Percentiles rank a stretch among this genome's conserved stretches.
Evolutionary conservation across 140 eudicot species (phyloP).

Genomic region (Anethum foeniculum): DNA sequence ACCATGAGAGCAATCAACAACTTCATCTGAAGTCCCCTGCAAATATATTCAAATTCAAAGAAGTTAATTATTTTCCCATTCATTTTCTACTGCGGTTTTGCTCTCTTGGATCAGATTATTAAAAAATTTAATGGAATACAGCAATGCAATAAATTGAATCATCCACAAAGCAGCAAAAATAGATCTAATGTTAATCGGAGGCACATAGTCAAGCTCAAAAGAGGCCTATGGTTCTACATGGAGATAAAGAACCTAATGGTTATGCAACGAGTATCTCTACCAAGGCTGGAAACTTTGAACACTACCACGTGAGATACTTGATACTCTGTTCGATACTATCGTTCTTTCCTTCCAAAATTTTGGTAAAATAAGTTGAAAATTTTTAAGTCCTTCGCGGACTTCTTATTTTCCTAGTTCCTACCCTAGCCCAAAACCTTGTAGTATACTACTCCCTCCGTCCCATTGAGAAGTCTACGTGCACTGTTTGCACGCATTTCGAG

Average conservation of each 20-base stretch:
- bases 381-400: background rate
- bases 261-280: background rate
- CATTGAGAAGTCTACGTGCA: too few species aligned
- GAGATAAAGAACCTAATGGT: background rate
- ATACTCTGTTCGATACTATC: background rate
- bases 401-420: background rate
- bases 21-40: conserved; percentile 94
- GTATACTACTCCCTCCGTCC: too few species aligned
- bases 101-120: background rate
- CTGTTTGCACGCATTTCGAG: too few species aligned
- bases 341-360: background rate
- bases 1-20: conserved; percentile 88
- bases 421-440: background rate
- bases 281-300: background rate
- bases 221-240: background rate
- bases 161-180: background rate
- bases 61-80: background rate
- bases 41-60: background rate
- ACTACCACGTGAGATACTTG: background rate
- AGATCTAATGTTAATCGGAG: background rate
- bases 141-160: background rate
- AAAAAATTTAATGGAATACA: background rate
- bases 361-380: background rate
- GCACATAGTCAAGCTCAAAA: background rate
- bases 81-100: background rate